Percentiles rank a stretch among this genome's conserved stretches.
phyloP scores from a whole-genome alignment of 106 monocot species.

The Dioscorea dumetorum region DNA sequence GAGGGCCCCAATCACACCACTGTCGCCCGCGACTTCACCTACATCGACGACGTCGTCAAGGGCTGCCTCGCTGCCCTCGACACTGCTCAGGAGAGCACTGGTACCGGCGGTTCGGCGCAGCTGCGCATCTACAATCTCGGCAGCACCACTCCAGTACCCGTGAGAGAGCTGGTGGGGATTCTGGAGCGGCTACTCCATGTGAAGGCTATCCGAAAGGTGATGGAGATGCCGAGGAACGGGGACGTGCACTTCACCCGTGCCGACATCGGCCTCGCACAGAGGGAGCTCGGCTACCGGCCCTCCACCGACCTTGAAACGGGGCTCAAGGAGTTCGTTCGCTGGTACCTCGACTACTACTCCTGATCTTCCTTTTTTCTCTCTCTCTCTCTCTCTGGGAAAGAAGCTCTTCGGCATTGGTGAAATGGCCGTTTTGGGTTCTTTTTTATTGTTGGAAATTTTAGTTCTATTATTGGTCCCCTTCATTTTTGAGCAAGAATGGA shows the following conservation, averaged over 20 bases:
- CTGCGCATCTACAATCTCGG: background rate
- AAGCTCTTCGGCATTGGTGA: no score
- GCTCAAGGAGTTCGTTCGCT: background rate
- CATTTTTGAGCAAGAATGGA: no score
- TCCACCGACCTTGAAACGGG: background rate
- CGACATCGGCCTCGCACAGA: background rate
- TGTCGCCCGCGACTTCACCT: slow-evolving; percentile 2
- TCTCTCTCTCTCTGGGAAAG: no score
- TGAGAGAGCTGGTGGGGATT: slow-evolving; percentile 1
- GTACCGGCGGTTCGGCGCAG: slow-evolving; percentile 2
- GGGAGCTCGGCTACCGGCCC: background rate
- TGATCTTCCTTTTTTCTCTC: no score
- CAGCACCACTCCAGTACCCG: slow-evolving; percentile 5
- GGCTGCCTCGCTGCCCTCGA: slow-evolving; percentile 2
- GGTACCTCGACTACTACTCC: slow-evolving; percentile 1
- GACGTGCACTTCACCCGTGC: slow-evolving; percentile 1
- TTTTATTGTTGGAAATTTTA: no score
- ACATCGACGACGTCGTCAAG: background rate
- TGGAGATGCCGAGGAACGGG: slow-evolving; percentile 4
- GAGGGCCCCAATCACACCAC: background rate
- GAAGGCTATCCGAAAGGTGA: background rate
- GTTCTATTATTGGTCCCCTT: no score
- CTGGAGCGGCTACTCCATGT: slow-evolving; percentile 10
- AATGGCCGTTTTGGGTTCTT: no score
- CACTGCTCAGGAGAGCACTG: background rate